A percentile compares a stretch with the other conserved stretches of the same genome.
Conservation (phyloP, 1,284 basidiomycete species). For the Fomes fomentarius region DNA sequence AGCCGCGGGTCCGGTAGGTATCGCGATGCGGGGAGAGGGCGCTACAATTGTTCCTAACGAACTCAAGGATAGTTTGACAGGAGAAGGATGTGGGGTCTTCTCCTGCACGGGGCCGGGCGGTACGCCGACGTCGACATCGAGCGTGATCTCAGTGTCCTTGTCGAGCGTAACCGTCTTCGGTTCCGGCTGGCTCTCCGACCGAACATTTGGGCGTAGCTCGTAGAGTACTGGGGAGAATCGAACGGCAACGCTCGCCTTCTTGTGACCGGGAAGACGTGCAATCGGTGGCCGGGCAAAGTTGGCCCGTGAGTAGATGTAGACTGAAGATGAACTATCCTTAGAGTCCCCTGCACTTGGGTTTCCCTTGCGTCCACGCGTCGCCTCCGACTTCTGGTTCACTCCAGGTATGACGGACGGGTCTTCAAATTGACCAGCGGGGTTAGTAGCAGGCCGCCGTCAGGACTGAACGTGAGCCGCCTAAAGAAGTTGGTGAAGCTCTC, state of each 20-base stretch:
- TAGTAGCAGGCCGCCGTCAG: conserved; percentile 90
- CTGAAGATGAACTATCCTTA: conserved; percentile 53
- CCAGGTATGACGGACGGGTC: conserved; percentile 71
- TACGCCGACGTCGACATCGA: conserved; percentile 53
- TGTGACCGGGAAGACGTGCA: conserved; percentile 94
- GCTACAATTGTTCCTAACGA: conserved; percentile 35
- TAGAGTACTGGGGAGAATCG: conserved; percentile 94
- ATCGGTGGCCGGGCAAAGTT: conserved; percentile 92
- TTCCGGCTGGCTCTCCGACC: conserved; percentile 42
- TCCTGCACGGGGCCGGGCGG: conserved; percentile 9
- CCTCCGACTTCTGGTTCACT: conserved; percentile 38
- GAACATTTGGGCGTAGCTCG: conserved; percentile 72
- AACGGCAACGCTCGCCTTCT: conserved; percentile 93
- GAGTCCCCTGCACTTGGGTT: conserved; percentile 44
- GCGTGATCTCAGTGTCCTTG: conserved; percentile 70
- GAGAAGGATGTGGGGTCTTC: conserved; percentile 21
- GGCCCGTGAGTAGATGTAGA: conserved; percentile 95
- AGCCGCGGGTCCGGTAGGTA: conserved; percentile 43
- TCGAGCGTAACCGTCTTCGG: conserved; percentile 61
- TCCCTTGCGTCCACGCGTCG: conserved; percentile 57
- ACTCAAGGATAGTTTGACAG: conserved; percentile 10
- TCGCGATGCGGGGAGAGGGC: conserved; percentile 35
- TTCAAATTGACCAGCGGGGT: conserved; percentile 98
- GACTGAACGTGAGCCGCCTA: conserved; percentile 90
- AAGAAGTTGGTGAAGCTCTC: conserved; percentile 97